Evolutionary conservation across 2,329 filamentous ascomycete genomes (phyloP).

Genomic region (Colletotrichum lindemuthianum): DNA sequence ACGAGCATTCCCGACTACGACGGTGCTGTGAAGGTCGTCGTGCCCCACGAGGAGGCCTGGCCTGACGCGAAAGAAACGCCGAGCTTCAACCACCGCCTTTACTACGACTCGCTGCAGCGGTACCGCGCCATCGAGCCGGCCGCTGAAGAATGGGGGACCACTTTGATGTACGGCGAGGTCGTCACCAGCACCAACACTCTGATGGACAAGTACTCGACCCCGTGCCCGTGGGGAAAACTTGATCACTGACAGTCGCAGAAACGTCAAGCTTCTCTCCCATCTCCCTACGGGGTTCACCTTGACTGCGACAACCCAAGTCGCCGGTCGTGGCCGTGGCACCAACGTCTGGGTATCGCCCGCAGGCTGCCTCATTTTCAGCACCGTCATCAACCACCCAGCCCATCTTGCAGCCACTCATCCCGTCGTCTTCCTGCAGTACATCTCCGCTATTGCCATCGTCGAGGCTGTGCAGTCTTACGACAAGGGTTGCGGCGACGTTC

Average conservation of each 20-base stretch:
- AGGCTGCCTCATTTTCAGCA: slow-evolving; percentile 88
- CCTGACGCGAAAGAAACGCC: slow-evolving; percentile 81
- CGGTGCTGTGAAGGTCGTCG: slow-evolving; percentile 76
- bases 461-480: slow-evolving; percentile 86
- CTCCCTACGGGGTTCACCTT: slow-evolving; percentile 89
- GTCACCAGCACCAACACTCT: slow-evolving; percentile 94
- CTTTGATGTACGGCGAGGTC: slow-evolving; percentile 88
- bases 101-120: slow-evolving; percentile 74
- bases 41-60: slow-evolving; percentile 74
- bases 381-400: slow-evolving; percentile 84
- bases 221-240: not conserved
- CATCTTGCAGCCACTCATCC: slow-evolving; percentile 77
- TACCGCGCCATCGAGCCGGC: slow-evolving; percentile 70
- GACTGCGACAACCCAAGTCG: slow-evolving; percentile 87
- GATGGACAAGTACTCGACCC: slow-evolving; percentile 76
- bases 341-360: slow-evolving; percentile 96
- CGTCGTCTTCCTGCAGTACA: slow-evolving; percentile 93
- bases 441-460: slow-evolving; percentile 87
- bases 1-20: slow-evolving; percentile 77
- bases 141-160: slow-evolving; percentile 76
- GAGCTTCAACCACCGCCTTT: slow-evolving; percentile 85
- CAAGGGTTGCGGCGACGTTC: slow-evolving; percentile 76
- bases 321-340: slow-evolving; percentile 85
- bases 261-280: slow-evolving; percentile 77
- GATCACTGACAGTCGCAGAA: slow-evolving; percentile 57